Base-by-base conservation (phyloP, 148 eudicot genomes). In the Euryodendron excelsum region DNA sequence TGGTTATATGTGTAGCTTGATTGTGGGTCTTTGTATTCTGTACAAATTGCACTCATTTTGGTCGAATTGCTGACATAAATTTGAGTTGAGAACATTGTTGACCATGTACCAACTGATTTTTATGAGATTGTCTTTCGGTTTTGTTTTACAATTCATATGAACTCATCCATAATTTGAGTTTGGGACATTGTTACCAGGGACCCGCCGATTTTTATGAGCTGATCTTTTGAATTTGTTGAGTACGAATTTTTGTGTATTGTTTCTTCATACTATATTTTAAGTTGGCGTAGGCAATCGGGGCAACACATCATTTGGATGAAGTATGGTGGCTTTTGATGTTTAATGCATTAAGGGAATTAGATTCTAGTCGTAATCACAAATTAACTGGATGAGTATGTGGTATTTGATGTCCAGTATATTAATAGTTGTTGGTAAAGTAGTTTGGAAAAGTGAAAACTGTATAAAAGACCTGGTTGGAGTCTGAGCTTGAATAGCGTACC, bases 371-470 rank as follows among this genome's bases (percentile, higher is more conserved):
- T 41, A 39, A 21, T 56, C 62, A 50, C 31, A 12, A 50, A 5
- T 53, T 20, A 27, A 8, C n/a, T n/a, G n/a, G 2, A 1, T 1
- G 33, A 60, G 17, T 1, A 13, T 23, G 1, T 23, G 17, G 64
- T 5, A 12, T 34, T 66, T 37, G 52, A 68, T 68, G 5, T n/a
- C 72, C 52, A 10, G n/a, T 12, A 41, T 5, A 68, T 68, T 68
- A 39, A n/a, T 23, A 68, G 52, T 18, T 21, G 30, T 68, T 68
- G 15, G 52, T 39, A 66, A 20, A 37, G 28, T 39, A 27, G 25
- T 3, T 68, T 41, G 81, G 44, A 71, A 28, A 61, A 65, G 59
- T 73, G 44, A 71, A 28, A 61, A 65, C 59, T 73, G 36, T 37
- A 58, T 21, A 17, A 36, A 61, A 0, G 31, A 23, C 36, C 9